Evolutionary conservation across 2,329 filamentous ascomycete species (phyloP).

Genomic region (Bertia moriformis): DNA sequence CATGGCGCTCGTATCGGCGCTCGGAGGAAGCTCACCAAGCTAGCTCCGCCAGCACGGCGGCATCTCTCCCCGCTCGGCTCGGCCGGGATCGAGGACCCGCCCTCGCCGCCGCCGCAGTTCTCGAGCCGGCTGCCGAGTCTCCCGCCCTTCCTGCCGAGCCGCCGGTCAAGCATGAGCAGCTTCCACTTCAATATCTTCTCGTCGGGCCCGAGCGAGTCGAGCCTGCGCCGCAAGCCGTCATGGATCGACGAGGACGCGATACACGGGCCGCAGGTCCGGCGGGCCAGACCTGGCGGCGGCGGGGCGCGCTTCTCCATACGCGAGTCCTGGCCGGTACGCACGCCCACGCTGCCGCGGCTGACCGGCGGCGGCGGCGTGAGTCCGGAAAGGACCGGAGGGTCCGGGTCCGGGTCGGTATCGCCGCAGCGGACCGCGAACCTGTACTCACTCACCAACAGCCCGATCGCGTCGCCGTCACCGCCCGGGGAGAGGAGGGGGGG

Average conservation of each 20-base stretch:
- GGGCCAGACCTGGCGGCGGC: constrained; percentile 12
- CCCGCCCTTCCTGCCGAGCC: constrained; percentile 1
- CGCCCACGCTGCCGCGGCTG: constrained; percentile 20
- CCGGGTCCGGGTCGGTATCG: background rate
- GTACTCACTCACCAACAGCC: too few relatives aligned
- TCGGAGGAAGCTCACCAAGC: background rate
- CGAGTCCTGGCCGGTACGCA: constrained; percentile 12
- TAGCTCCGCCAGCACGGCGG: too few relatives aligned
- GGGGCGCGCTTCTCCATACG: constrained; percentile 6
- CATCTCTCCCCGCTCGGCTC: background rate
- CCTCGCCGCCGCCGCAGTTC: too few relatives aligned
- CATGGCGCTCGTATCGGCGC: too few relatives aligned
- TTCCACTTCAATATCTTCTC: constrained; percentile 19
- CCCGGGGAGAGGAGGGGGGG: too few relatives aligned
- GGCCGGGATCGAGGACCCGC: background rate
- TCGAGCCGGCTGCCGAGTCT: too few relatives aligned
- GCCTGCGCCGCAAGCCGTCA: constrained; percentile 13
- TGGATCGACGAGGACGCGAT: constrained; percentile 36
- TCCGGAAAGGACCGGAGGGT: background rate
- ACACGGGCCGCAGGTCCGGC: constrained; percentile 27
- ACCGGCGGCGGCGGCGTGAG: background rate
- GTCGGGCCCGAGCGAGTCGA: constrained; percentile 11
- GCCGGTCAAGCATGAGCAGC: too few relatives aligned
- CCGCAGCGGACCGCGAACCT: too few relatives aligned
- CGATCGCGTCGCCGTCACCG: too few relatives aligned